A percentile compares a stretch with the other conserved stretches of the same genome.
phyloP scores from a whole-genome alignment of 129 eudicot genomes.

The Logfia minima region DNA sequence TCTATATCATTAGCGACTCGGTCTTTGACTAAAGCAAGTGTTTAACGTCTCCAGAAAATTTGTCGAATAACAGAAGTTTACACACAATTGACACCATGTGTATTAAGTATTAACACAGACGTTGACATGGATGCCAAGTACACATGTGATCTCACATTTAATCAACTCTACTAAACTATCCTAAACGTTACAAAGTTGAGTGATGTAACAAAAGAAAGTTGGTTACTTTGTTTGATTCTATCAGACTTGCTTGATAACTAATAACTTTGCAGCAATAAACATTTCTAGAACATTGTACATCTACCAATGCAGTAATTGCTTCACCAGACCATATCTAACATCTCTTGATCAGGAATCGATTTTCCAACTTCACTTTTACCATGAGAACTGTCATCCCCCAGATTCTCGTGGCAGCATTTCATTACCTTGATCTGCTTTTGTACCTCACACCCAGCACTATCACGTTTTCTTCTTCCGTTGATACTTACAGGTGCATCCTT shows the following conservation, averaged over 20 bases:
- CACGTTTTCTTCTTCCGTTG: constrained; percentile 56
- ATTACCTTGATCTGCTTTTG: constrained; percentile 41
- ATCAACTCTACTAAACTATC: neutral
- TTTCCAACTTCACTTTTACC: constrained; percentile 33
- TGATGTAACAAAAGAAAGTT: neutral
- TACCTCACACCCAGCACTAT: constrained; percentile 36
- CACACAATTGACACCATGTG: neutral
- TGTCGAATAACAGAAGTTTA: neutral
- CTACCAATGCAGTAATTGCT: constrained; percentile 5
- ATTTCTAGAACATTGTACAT: constrained; percentile 22
- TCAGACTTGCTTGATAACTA: no score
- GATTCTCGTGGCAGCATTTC: constrained; percentile 38
- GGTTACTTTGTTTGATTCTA: no score
- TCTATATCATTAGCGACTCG: no score
- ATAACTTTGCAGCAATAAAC: constrained; percentile 19
- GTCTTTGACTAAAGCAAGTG: no score
- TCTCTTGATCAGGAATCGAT: constrained; percentile 35
- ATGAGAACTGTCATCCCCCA: constrained; percentile 22
- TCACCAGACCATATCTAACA: constrained; percentile 44
- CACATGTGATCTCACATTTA: neutral
- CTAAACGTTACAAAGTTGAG: neutral
- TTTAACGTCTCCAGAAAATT: no score
- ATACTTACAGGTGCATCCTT: constrained; percentile 24
- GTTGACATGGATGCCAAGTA: neutral
- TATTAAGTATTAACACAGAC: no score